phyloP scores from a whole-genome alignment of 768 basidiomycete species.

The Leccinum disarticulatum region DNA sequence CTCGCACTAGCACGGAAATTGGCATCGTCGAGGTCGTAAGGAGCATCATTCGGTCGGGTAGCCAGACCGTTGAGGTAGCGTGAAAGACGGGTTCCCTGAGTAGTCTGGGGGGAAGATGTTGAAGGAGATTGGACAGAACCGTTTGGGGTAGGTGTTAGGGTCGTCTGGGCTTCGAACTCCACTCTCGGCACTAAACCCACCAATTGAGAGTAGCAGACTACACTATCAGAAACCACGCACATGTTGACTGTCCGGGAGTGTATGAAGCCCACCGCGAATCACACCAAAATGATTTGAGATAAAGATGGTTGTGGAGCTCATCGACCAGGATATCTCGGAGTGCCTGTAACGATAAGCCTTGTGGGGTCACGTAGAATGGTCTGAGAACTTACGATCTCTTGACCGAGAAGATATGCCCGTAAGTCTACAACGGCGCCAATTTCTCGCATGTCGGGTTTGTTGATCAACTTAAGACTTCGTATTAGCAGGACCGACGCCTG shows the following conservation, averaged over 20 bases:
- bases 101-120: conserved; percentile 39
- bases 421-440: conserved; percentile 94
- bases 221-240: conserved; percentile 47
- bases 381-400: conserved; percentile 71
- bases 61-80: conserved; percentile 66
- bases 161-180: conserved; percentile 58
- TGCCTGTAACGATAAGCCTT: conserved; percentile 51
- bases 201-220: conserved; percentile 10
- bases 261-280: conserved; percentile 91
- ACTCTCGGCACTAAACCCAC: conserved; percentile 54
- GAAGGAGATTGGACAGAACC: conserved; percentile 27
- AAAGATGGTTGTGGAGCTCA: conserved; percentile 95
- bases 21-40: conserved; percentile 57
- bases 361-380: background rate
- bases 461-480: conserved; percentile 85
- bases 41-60: conserved; percentile 75
- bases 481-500: conserved; percentile 87
- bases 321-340: conserved; percentile 91
- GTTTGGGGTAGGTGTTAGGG: conserved; percentile 23
- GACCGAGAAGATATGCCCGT: conserved; percentile 75
- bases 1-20: conserved; percentile 27
- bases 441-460: conserved; percentile 89
- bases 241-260: conserved; percentile 68
- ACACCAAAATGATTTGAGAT: conserved; percentile 95
- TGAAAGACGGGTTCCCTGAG: conserved; percentile 50